Conservation (phyloP, 805 yeast genomes). For the Candida rishiriensis region DNA sequence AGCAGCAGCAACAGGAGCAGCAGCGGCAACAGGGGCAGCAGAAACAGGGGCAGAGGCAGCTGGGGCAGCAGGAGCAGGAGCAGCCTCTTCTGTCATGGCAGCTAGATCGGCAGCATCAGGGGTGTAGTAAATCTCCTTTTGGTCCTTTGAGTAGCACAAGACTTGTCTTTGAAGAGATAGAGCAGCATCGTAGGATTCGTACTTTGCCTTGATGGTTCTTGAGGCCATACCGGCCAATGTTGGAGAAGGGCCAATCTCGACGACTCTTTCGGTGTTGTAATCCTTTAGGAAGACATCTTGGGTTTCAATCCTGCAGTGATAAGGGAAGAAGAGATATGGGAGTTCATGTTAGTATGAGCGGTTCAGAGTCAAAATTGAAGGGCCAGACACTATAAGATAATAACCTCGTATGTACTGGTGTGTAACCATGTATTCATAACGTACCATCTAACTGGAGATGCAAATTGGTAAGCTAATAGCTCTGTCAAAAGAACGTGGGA, state of each 20-base stretch:
- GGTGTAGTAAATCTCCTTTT: slow-evolving; percentile 93
- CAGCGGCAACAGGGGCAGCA: slow-evolving; percentile 56
- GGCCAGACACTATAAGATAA: background rate
- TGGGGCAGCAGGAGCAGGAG: slow-evolving; percentile 26
- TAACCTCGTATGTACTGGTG: background rate
- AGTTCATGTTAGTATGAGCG: slow-evolving; percentile 6
- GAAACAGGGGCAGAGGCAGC: slow-evolving; percentile 52
- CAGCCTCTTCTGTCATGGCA: slow-evolving; percentile 27
- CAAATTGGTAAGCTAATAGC: slow-evolving; percentile 96
- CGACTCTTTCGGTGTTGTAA: slow-evolving; percentile 93
- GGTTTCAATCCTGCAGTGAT: slow-evolving; percentile 65
- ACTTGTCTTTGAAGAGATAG: slow-evolving; percentile 90
- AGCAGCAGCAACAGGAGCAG: slow-evolving; percentile 57
- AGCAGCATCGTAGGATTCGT: slow-evolving; percentile 98
- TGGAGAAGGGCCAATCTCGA: slow-evolving; percentile 98
- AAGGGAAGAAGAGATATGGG: background rate
- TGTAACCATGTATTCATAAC: slow-evolving; percentile 8
- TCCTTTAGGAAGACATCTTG: slow-evolving; percentile 96
- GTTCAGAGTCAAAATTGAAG: background rate
- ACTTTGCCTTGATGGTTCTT: slow-evolving; percentile 90
- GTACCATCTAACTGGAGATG: slow-evolving; percentile 97
- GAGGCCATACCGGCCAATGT: slow-evolving; percentile 98
- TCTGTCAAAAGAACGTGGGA: slow-evolving; percentile 94
- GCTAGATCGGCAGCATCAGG: slow-evolving; percentile 65
- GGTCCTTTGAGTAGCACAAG: slow-evolving; percentile 91